phyloP scores from a whole-genome alignment of 2,329 filamentous ascomycete species.

The Diaporthe nobilis region DNA sequence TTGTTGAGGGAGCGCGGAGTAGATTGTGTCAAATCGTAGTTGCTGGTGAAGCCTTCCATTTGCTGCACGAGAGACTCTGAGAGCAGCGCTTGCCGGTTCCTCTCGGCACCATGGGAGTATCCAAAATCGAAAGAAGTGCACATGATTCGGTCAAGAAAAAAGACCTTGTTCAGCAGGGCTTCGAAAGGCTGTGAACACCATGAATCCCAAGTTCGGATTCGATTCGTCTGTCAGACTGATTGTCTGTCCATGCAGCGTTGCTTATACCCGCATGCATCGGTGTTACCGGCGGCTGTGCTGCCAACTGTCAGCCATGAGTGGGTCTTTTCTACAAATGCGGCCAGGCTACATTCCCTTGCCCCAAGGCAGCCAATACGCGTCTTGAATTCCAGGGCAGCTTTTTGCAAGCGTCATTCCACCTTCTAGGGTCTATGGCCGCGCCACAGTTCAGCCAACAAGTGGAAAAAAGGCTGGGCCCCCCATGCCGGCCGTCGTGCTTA shows the following conservation, averaged over 20 bases:
- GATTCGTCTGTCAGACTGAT: neutral
- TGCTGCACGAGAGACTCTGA: neutral
- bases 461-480: neutral
- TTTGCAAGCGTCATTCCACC: neutral
- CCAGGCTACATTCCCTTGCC: neutral
- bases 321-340: neutral
- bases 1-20: neutral
- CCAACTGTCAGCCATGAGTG: neutral
- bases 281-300: constrained; percentile 19
- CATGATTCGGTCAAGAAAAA: neutral
- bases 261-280: constrained; percentile 22
- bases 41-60: neutral
- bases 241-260: neutral
- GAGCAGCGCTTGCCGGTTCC: neutral
- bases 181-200: neutral
- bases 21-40: neutral
- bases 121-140: neutral
- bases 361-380: constrained; percentile 2
- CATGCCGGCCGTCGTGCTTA: neutral
- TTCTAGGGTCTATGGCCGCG: too few species aligned
- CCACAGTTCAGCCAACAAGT: neutral
- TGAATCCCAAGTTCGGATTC: neutral
- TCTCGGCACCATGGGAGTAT: neutral
- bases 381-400: neutral
- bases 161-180: neutral